Percentiles rank a stretch among this genome's conserved stretches.
Evolutionary conservation across 2,329 filamentous ascomycete genomes (phyloP).

Genomic region (Verticillium zaregamsianum): DNA sequence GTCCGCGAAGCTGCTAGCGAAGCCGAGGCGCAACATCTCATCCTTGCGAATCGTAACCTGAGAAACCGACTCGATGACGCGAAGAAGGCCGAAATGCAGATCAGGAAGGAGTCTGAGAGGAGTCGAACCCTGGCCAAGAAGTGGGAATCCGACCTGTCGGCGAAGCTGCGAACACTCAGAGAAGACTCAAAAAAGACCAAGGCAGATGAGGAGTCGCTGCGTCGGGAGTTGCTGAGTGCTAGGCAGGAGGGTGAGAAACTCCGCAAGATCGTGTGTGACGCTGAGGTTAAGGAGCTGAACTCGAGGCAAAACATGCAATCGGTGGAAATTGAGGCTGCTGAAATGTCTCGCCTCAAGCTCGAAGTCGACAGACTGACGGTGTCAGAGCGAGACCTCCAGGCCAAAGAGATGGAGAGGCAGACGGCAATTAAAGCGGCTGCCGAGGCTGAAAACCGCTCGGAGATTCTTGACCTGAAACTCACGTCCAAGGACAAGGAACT

Average conservation of each 20-base stretch:
- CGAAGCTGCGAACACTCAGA: conserved; percentile 60
- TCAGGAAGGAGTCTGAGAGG: conserved; percentile 68
- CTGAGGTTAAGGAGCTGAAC: conserved; percentile 64
- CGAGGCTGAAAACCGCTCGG: conserved; percentile 53
- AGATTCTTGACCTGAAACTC: conserved; percentile 56
- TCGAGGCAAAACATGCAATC: conserved; percentile 61
- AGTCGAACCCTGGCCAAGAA: conserved; percentile 71
- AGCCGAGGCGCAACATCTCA: conserved; percentile 76
- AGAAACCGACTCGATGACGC: conserved; percentile 70
- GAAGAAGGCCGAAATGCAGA: conserved; percentile 64
- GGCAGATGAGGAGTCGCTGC: conserved; percentile 51
- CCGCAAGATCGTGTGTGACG: conserved; percentile 60
- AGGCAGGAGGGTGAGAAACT: conserved; percentile 61
- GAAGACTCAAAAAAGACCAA: conserved; percentile 67
- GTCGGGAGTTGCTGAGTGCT: conserved; percentile 53
- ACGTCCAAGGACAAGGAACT: conserved; percentile 44
- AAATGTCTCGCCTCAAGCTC: conserved; percentile 54
- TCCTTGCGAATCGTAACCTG: conserved; percentile 70
- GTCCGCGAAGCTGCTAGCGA: conserved; percentile 74
- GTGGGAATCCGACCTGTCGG: conserved; percentile 68
- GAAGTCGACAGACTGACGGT: conserved; percentile 59
- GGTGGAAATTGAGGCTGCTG: conserved; percentile 55
- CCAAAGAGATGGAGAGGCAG: conserved; percentile 57
- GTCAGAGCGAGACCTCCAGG: conserved; percentile 59
- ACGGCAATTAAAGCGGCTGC: conserved; percentile 53